Evolutionary conservation across 306 rosid genomes (phyloP), one percentile per base, ranked within the genome.

Genomic region (Neltuma alba): DNA sequence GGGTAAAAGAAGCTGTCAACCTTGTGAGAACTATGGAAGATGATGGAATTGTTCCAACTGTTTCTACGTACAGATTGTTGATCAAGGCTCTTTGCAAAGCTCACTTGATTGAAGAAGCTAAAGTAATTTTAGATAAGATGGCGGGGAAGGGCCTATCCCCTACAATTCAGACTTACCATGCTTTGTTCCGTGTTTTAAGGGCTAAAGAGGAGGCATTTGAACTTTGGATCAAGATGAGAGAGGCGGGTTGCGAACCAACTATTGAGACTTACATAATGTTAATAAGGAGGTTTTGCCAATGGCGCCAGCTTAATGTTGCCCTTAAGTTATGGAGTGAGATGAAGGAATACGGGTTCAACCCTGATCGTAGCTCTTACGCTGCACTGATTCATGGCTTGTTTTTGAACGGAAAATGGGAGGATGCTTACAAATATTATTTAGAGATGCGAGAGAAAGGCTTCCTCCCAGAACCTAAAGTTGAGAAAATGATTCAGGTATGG

Each of bases 371-470:
- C 84, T 88, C 93, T 4, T 94, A 92, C 66, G n/a, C 88, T 62
- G 96, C 89, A 72, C 86, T 94, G 80, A 89, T 94, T 72, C 98
- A 94, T n/a, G n/a, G n/a, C n/a, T n/a, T n/a, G n/a, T n/a, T n/a
- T n/a, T n/a, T n/a, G n/a, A n/a, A n/a, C n/a, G 89, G 91, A 30
- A 88, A 85, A 80, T 55, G 92, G 75, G 88, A 90, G 77, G 89
- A 92, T 85, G 98, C 97, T n/a, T 47, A 88, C 87, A 87, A 72
- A 80, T 92, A 86, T 78, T 94, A 94, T 78, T 33, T 71, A n/a
- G n/a, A n/a, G n/a, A n/a, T n/a, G n/a, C n/a, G n/a, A n/a, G n/a
- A n/a, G n/a, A n/a, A n/a, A n/a, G 88, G 86, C 34, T 91, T 84
- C 44, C 77, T 80, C 9, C 98, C 97, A 57, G 94, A 94, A 77